Conservation (phyloP, 148 eudicot genomes). For the Limonium bicolor region DNA sequence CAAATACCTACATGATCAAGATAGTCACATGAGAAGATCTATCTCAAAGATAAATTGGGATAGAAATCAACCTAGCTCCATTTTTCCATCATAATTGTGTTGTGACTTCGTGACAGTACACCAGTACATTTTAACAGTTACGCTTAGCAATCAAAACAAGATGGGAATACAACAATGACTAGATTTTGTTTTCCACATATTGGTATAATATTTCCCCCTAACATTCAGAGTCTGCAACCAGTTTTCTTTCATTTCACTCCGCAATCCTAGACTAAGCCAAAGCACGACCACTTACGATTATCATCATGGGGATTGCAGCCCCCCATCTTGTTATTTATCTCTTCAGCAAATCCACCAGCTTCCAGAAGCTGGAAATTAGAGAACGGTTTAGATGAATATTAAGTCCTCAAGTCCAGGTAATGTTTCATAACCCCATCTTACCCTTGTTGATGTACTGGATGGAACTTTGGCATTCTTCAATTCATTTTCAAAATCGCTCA, state of each 20-base stretch:
- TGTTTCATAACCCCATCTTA: constrained; percentile 1
- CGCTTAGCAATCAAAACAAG: too few species aligned
- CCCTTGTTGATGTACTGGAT: constrained; percentile 12
- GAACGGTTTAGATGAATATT: neutral
- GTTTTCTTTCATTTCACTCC: neutral
- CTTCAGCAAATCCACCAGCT: constrained; percentile 10
- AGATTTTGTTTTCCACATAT: too few species aligned
- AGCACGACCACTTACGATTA: constrained; percentile 17
- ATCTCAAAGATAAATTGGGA: too few species aligned
- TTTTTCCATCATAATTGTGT: too few species aligned
- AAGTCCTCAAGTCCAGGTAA: neutral
- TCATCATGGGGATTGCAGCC: constrained; percentile 11
- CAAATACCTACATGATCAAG: too few species aligned
- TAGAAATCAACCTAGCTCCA: too few species aligned
- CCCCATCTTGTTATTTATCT: constrained; percentile 15
- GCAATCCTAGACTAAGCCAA: neutral
- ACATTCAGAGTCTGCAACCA: too few species aligned
- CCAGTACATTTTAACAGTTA: too few species aligned
- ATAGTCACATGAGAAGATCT: too few species aligned
- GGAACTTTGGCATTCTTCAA: constrained; percentile 14
- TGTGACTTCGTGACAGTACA: too few species aligned
- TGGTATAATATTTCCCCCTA: too few species aligned
- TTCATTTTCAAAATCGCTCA: constrained; percentile 18
- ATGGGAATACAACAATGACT: too few species aligned
- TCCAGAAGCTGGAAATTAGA: constrained; percentile 13